Percentiles rank a stretch among this genome's conserved stretches.
Evolutionary conservation across 306 rosid species (phyloP).

Genomic region (Castanea sativa): DNA sequence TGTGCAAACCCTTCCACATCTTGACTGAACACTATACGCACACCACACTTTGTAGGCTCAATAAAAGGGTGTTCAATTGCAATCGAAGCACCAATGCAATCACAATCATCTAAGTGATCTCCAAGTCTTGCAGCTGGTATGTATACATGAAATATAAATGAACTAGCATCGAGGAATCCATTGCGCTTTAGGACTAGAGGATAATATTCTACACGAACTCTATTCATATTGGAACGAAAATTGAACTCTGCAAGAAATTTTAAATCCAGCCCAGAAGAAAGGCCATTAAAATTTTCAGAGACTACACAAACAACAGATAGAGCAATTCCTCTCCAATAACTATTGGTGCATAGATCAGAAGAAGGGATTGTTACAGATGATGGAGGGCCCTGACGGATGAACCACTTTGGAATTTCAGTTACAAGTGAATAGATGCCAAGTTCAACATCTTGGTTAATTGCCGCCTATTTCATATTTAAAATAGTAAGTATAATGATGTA

Average conservation of each 20-base stretch:
- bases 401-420: background rate
- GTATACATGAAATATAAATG: too few species aligned
- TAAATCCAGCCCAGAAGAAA: background rate
- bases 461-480: background rate
- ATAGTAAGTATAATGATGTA: background rate
- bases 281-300: background rate
- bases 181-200: too few species aligned
- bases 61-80: too few species aligned
- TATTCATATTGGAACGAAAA: background rate
- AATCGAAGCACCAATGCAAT: too few species aligned
- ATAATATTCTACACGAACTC: background rate
- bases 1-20: too few species aligned
- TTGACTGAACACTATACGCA: too few species aligned
- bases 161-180: too few species aligned
- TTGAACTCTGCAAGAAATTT: background rate
- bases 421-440: too few species aligned
- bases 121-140: too few species aligned
- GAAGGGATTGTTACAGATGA: background rate
- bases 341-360: background rate
- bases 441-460: background rate
- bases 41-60: too few species aligned
- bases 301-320: background rate
- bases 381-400: background rate
- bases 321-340: background rate
- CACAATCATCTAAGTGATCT: too few species aligned